phyloP scores from a whole-genome alignment of 345 rosid species.

The Arabidopsis suecica region DNA sequence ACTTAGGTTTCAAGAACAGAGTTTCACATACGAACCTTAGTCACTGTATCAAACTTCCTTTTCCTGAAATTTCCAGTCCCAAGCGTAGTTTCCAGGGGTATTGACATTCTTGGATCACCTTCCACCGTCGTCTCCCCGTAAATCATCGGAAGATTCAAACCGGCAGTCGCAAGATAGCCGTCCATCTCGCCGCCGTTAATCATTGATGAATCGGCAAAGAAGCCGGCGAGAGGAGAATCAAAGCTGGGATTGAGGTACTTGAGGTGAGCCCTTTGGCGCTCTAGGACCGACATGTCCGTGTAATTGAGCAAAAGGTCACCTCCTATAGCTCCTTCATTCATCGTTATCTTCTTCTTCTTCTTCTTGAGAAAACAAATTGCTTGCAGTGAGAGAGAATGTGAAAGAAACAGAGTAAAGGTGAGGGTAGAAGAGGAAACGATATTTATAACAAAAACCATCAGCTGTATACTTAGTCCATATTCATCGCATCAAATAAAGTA shows the following conservation, averaged over 20 bases:
- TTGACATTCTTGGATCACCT: constrained; percentile 19
- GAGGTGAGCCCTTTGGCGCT: constrained; percentile 60
- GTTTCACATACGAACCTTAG: constrained; percentile 30
- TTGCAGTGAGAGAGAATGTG: constrained; percentile 18
- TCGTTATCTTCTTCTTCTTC: constrained; percentile 28
- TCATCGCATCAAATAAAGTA: constrained; percentile 35
- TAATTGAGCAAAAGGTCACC: constrained; percentile 38
- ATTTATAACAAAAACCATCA: constrained; percentile 36
- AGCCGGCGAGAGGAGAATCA: constrained; percentile 44
- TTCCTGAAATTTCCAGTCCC: constrained; percentile 63
- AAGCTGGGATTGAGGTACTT: constrained; percentile 50
- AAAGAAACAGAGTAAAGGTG: constrained; percentile 39
- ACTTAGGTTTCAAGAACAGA: constrained; percentile 46
- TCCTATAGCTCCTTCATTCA: constrained; percentile 32
- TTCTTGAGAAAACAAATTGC: not conserved
- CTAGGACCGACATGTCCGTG: constrained; percentile 66
- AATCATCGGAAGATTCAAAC: constrained; percentile 36
- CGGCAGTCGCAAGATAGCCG: constrained; percentile 33
- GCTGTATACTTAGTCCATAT: constrained; percentile 35
- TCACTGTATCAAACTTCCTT: constrained; percentile 57
- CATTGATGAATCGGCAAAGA: constrained; percentile 42
- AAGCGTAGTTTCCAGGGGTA: constrained; percentile 44
- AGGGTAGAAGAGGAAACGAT: constrained; percentile 29
- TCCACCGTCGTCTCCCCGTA: constrained; percentile 39
- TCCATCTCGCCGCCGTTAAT: constrained; percentile 31